Evolutionary conservation across 169 alveolate genomes (phyloP).

Genomic region (Plasmodium malariae): DNA sequence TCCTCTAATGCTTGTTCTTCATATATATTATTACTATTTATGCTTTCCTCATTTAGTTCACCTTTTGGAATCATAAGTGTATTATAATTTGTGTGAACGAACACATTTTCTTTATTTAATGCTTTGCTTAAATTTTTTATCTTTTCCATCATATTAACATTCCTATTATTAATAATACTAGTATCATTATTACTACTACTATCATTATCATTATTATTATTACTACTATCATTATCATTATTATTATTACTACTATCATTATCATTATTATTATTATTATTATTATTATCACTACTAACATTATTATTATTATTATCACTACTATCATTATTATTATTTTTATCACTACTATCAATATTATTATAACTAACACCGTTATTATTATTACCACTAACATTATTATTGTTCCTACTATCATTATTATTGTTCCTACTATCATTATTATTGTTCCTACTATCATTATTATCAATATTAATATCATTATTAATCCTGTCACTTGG

Average conservation of each 20-base stretch:
- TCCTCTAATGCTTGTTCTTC: conserved; percentile 13
- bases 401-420: too few species aligned
- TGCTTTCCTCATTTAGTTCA: background rate
- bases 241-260: background rate
- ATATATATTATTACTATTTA: background rate
- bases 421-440: too few species aligned
- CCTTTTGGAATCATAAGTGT: background rate
- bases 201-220: background rate
- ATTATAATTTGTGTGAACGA: background rate
- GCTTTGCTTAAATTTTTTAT: background rate
- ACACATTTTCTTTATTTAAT: conserved; percentile 2
- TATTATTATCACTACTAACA: background rate
- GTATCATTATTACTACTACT: background rate
- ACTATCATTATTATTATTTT: too few species aligned
- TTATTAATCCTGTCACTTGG: too few species aligned
- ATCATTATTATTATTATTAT: background rate
- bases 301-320: background rate
- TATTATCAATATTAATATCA: too few species aligned
- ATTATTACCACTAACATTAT: too few species aligned
- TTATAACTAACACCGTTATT: too few species aligned
- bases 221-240: background rate
- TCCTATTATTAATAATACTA: background rate
- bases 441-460: too few species aligned
- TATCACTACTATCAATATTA: too few species aligned
- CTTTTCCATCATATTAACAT: background rate